phyloP scores from a whole-genome alignment of 805 yeast genomes.

The Hanseniaspora mollemarum region DNA sequence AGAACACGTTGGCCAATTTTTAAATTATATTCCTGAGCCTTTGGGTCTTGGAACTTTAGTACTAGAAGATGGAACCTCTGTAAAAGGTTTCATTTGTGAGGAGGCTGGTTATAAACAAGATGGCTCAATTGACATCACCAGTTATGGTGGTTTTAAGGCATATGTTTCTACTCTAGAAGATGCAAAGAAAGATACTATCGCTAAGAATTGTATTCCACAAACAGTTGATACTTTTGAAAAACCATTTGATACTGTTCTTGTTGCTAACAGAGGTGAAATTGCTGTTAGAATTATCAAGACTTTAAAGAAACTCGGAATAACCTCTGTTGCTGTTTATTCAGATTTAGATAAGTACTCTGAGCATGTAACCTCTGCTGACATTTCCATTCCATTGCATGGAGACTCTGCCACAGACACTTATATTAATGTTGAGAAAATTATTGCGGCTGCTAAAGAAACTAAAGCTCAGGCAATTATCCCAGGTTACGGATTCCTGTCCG shows the following conservation, averaged over 20 bases:
- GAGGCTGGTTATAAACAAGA: conserved; percentile 65
- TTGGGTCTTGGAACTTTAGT: conserved; percentile 91
- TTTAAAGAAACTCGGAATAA: conserved; percentile 64
- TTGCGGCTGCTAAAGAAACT: conserved; percentile 70
- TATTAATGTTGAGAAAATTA: conserved; percentile 70
- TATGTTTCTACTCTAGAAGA: conserved; percentile 31
- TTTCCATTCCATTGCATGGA: conserved; percentile 69
- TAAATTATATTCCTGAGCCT: conserved; percentile 85
- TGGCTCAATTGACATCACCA: conserved; percentile 73
- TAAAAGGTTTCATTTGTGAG: conserved; percentile 90
- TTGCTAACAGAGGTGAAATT: conserved; percentile 95
- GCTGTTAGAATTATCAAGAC: conserved; percentile 91
- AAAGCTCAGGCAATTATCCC: conserved; percentile 94
- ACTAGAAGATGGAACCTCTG: conserved; percentile 66
- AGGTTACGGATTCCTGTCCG: conserved; percentile 93
- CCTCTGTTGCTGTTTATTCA: conserved; percentile 78
- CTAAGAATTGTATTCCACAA: conserved; percentile 16
- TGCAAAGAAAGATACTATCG: neutral
- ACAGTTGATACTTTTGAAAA: conserved; percentile 27
- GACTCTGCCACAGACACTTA: conserved; percentile 83
- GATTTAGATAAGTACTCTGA: conserved; percentile 81
- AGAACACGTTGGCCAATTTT: conserved; percentile 69
- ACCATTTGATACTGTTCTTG: conserved; percentile 75
- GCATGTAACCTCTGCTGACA: conserved; percentile 77
- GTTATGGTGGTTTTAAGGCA: conserved; percentile 76